Base-by-base conservation (phyloP, 225 moss, liverwort and hornwort genomes). In the Polytrichum commune region DNA sequence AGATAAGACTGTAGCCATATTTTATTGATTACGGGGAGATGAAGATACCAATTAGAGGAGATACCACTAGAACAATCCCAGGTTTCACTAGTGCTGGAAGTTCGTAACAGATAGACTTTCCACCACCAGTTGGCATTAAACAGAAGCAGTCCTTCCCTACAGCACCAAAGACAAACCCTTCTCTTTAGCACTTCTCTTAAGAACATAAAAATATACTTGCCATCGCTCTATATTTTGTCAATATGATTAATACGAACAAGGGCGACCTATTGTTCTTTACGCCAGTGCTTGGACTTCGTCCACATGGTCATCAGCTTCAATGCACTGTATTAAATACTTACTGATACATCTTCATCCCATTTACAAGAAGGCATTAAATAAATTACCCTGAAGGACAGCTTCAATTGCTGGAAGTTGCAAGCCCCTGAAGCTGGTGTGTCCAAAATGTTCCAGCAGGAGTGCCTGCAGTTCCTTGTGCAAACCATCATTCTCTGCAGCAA, bases 51-150 rank as follows among this genome's bases (percentile, higher is more conserved):
- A 91, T 92, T 35, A 92, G 80, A 29, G 92, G 92, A 56, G 87
- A 92, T 8, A 92, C 84, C 56, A 92, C 92, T 19, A 92, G 80
- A 66, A 92, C 92, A 19, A 92, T 54, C 13, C 92, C 92, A 68
- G 85, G 72, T 38, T 82, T 92, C 58, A 83, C 90, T 56, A 92
- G 81, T 54, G 92, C 92, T 53, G 92, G 90, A 73, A 92, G 79
- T 65, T 87, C 79, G 72, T 91, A 91, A 75, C 91, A 91, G 67
- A 89, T 70, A 66, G 91, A 91, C 77, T 91, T 91, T 8, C 91
- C 91, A 63, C 89, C 91, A 30, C 91, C 92, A 20, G 92, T 92
- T 63, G 89, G 89, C 92, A 92, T 92, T 54, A 91, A 76, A 69
- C 91, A 91, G 63, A 91, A 89, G 69, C 87, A 92, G 67, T 92